Evolutionary conservation across 169 alveolate species (phyloP), one percentile per base, ranked within the genome.

Genomic region (Eimeria necatrix): DNA sequence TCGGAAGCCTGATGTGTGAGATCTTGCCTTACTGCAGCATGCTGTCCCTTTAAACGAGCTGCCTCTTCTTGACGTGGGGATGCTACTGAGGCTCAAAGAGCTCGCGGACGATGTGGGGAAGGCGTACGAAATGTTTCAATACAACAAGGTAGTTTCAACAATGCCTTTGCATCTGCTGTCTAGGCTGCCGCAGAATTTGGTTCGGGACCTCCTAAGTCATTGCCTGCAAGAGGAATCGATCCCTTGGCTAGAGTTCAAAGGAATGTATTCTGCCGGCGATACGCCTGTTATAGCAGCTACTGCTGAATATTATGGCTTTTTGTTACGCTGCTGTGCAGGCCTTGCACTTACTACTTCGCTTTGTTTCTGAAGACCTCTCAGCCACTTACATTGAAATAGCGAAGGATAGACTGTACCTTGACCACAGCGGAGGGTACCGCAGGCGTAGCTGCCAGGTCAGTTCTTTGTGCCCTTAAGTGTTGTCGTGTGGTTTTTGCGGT

Each of bases 381-480:
- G 74, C 84, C 73, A 84, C 91, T 4, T 93, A 70, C 80, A 59
- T 93, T 18, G 96, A 93, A 56, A 68, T 60, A 0, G 94, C 96
- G 59, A 93, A 85, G 73, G 96, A 93, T 64, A 49, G 96, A 24
- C 96, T 93, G 41, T 93, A 93, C 94, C 73, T 93, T 61, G 68
- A 64, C 81, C 64, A 84, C 52, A 84, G 68, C 12, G 70, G 14
- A n/a, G 93, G 89, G 61, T 59, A 24, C 48, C 96, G 96, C 61
- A 71, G 96, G 46, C 89, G 94, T 76, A 41, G 94, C 48, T 93
- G 96, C 85, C 96, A 93, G 96, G 91, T 84, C 12, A 56, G 86
- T 26, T 4, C 61, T 74, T 52, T 46, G 86, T 46, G 61, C 3
- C 61, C 20, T 49, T n/a, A 5, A 16, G 85, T 22, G 4, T 26